Evolutionary conservation across 1,139 yeast genomes (phyloP).

Genomic region (Hansenula sp.): DNA sequence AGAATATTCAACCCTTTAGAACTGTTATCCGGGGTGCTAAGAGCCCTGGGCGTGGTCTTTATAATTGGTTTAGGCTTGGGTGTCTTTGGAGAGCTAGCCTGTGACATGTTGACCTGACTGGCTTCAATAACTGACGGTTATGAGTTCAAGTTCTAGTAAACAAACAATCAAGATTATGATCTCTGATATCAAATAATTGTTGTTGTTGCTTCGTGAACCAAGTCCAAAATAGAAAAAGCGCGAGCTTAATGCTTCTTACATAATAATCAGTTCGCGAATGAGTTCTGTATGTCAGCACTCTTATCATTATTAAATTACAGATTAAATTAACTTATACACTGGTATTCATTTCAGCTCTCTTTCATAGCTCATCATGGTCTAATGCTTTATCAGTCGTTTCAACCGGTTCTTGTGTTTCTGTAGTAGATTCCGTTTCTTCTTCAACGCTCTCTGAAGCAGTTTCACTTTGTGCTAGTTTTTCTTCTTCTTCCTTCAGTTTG

Average conservation of each 20-base stretch:
- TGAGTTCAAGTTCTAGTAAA: too few species aligned
- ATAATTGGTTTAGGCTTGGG: neutral
- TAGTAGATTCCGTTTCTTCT: neutral
- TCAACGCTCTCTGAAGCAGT: neutral
- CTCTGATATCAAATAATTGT: too few species aligned
- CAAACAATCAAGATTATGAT: too few species aligned
- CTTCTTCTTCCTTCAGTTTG: slow-evolving; percentile 24
- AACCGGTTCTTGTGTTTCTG: neutral
- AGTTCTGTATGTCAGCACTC: too few species aligned
- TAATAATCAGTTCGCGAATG: too few species aligned
- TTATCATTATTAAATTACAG: too few species aligned
- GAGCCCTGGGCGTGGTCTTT: neutral
- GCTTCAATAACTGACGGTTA: too few species aligned
- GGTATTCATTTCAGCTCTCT: too few species aligned
- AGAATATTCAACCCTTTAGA: neutral
- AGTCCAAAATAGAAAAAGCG: too few species aligned
- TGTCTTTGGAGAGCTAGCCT: neutral
- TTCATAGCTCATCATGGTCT: slow-evolving; percentile 2
- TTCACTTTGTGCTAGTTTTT: slow-evolving; percentile 22
- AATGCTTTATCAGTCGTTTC: neutral
- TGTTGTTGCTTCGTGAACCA: too few species aligned
- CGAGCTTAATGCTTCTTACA: too few species aligned
- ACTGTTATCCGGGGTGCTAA: neutral
- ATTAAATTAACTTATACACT: too few species aligned
- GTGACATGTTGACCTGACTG: neutral